Evolutionary conservation across 495 filamentous ascomycete species (phyloP).

Genomic region (Xylaria longipes): DNA sequence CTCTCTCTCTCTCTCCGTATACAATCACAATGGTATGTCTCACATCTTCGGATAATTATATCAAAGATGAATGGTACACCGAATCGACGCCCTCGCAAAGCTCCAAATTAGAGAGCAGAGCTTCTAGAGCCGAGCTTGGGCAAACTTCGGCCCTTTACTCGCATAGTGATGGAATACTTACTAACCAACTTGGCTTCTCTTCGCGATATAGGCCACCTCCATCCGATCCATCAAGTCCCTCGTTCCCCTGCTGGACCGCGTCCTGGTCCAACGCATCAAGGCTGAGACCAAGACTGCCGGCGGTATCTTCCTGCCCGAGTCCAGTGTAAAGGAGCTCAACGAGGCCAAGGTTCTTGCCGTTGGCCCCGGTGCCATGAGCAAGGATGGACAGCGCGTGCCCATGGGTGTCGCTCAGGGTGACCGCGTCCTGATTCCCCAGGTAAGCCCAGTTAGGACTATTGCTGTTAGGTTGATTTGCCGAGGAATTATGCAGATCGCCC

Average conservation of each 20-base stretch:
- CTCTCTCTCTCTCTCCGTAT: slow-evolving; percentile 27
- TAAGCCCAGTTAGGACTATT: slow-evolving; percentile 50
- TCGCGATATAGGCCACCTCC: slow-evolving; percentile 60
- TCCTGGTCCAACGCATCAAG: slow-evolving; percentile 97
- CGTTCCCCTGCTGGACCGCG: slow-evolving; percentile 95
- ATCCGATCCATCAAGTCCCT: slow-evolving; percentile 96
- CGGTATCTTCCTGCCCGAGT: slow-evolving; percentile 97
- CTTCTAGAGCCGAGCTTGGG: background rate
- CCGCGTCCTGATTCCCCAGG: slow-evolving; percentile 95
- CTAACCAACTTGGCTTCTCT: slow-evolving; percentile 10
- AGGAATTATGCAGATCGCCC: slow-evolving; percentile 1
- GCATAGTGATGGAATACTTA: background rate
- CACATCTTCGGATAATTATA: background rate
- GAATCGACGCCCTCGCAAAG: background rate
- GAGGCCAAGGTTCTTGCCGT: slow-evolving; percentile 96
- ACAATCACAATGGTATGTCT: slow-evolving; percentile 47
- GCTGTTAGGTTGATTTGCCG: background rate
- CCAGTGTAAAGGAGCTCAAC: slow-evolving; percentile 95
- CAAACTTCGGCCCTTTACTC: background rate
- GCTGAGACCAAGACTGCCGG: slow-evolving; percentile 93
- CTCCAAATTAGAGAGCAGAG: background rate
- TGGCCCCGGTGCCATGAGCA: slow-evolving; percentile 84
- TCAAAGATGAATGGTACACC: background rate
- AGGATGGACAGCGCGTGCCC: slow-evolving; percentile 83
- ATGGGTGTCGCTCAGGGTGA: slow-evolving; percentile 84